These are phyloP conservation scores for Penicillium brasilianum DNA, from an alignment of 2,329 filamentous ascomycete genomes.

Conservation along the genomic window DNA sequence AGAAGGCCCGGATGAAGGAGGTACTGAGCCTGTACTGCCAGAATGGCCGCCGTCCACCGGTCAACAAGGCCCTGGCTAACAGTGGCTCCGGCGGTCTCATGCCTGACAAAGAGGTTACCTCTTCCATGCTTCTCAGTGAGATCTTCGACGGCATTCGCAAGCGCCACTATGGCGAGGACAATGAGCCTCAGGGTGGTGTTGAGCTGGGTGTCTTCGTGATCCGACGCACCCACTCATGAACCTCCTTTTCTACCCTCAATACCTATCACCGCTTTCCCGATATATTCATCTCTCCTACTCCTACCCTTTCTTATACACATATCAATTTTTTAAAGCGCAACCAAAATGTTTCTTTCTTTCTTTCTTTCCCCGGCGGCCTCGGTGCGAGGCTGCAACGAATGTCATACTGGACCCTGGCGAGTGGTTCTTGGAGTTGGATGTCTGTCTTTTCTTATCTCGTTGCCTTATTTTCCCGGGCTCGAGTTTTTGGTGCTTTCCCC, in stretches of 20 bases:
- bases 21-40: slow-evolving; percentile 51
- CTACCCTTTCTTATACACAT: slow-evolving; percentile 16
- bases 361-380: neutral
- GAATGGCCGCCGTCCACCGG: slow-evolving; percentile 43
- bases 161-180: slow-evolving; percentile 53
- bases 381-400: slow-evolving; percentile 18
- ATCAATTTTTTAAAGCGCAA: slow-evolving; percentile 26
- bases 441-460: slow-evolving; percentile 15
- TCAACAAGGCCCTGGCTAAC: slow-evolving; percentile 34
- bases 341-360: slow-evolving; percentile 9
- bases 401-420: slow-evolving; percentile 19
- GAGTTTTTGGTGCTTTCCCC: slow-evolving; percentile 20
- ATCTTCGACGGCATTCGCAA: slow-evolving; percentile 63
- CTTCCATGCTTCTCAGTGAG: slow-evolving; percentile 62
- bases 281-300: slow-evolving; percentile 13
- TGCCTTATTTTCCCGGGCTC: slow-evolving; percentile 14
- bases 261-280: neutral
- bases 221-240: slow-evolving; percentile 45
- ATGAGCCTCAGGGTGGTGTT: slow-evolving; percentile 50
- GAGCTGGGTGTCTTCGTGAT: slow-evolving; percentile 58
- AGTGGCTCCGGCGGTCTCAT: slow-evolving; percentile 35
- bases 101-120: slow-evolving; percentile 54
- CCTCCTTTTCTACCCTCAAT: neutral
- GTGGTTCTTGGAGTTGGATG: slow-evolving; percentile 27
- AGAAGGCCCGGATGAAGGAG: slow-evolving; percentile 63